Conservation (phyloP, 441 rosid genomes). For the Arabidopsis lyrata region DNA sequence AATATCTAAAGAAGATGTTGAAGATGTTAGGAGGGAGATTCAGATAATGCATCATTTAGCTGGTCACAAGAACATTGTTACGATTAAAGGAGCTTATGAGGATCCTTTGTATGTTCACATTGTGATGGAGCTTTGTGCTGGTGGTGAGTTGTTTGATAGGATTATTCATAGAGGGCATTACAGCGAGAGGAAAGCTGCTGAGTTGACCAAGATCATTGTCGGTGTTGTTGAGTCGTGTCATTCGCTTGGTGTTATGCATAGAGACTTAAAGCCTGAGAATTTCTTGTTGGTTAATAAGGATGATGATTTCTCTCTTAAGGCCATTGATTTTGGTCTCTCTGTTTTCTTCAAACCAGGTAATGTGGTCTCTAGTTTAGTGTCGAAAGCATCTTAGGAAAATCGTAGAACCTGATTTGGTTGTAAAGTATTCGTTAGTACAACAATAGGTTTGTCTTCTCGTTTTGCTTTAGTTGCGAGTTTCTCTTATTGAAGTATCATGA, state of each 20-base stretch:
- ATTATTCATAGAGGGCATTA: constrained; percentile 96
- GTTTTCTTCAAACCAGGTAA: constrained; percentile 98
- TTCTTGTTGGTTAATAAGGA: constrained; percentile 95
- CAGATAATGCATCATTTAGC: constrained; percentile 99
- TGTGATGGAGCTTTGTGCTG: constrained; percentile 95
- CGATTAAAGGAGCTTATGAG: constrained; percentile 95
- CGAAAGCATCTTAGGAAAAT: neutral
- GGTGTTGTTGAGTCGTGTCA: constrained; percentile 97
- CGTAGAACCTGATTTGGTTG: neutral
- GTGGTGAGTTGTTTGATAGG: constrained; percentile 95
- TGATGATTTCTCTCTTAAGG: constrained; percentile 96
- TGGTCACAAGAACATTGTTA: constrained; percentile 91
- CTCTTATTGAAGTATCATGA: neutral
- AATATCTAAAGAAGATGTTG: constrained; percentile 92
- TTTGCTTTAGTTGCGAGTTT: neutral
- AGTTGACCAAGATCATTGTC: constrained; percentile 85
- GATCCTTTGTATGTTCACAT: constrained; percentile 87
- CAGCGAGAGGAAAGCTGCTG: constrained; percentile 95
- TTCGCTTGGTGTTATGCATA: constrained; percentile 96
- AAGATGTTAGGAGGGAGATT: constrained; percentile 95
- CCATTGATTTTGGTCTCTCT: constrained; percentile 98
- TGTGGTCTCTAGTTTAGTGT: constrained; percentile 25
- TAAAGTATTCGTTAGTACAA: neutral
- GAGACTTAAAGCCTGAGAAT: constrained; percentile 96
- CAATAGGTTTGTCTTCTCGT: neutral